Evolutionary conservation across 106 monocot genomes (phyloP).

Genomic region (Phalaenopsis aphrodite): DNA sequence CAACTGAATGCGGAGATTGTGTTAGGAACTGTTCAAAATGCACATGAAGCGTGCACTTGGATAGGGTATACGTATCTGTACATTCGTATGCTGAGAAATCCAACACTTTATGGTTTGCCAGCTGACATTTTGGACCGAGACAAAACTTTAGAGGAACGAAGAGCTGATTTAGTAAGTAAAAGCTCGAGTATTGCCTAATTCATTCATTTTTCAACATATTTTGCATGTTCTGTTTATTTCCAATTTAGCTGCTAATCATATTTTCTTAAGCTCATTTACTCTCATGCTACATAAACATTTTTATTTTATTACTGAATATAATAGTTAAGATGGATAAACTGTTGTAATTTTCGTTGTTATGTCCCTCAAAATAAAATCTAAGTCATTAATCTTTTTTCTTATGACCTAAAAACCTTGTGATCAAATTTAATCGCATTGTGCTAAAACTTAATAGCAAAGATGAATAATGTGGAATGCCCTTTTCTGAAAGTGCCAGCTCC

Average conservation of each 20-base stretch:
- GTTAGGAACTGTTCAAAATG: slow-evolving; percentile 96
- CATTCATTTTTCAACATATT: not conserved
- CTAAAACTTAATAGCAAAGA: not conserved
- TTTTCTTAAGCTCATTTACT: not conserved
- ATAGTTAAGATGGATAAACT: not conserved
- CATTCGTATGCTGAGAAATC: slow-evolving; percentile 86
- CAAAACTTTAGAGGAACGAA: slow-evolving; percentile 79
- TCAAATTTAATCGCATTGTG: not conserved
- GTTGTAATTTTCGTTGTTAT: not conserved
- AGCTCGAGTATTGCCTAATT: not conserved
- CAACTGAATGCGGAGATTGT: slow-evolving; percentile 99
- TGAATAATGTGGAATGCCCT: not conserved
- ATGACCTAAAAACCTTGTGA: not conserved
- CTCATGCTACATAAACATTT: not conserved
- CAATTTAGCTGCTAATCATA: not conserved
- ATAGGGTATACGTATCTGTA: slow-evolving; percentile 91
- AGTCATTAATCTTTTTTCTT: not conserved
- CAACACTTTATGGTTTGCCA: slow-evolving; percentile 83
- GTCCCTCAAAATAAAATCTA: not conserved
- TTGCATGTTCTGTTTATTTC: not conserved
- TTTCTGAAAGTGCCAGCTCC: not conserved
- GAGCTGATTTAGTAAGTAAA: slow-evolving; percentile 81
- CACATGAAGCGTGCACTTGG: slow-evolving; percentile 93
- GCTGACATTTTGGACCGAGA: slow-evolving; percentile 76
- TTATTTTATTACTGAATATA: not conserved